Conservation (phyloP, 2,329 filamentous ascomycete species). For the Hymenoscyphus infarciens region DNA sequence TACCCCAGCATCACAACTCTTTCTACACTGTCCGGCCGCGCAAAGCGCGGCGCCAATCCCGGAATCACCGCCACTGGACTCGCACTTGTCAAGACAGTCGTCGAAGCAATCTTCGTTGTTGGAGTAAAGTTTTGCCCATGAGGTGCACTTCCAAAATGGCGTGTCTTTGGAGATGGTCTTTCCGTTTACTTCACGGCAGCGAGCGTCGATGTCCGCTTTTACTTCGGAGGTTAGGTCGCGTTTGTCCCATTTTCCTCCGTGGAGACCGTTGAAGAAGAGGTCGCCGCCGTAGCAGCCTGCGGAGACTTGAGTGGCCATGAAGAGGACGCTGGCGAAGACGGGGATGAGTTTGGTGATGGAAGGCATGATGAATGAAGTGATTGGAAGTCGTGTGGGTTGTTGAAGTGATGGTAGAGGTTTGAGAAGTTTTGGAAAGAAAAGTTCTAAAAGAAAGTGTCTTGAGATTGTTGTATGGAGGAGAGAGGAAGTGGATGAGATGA, state of each 20-base stretch:
- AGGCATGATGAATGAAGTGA: background rate
- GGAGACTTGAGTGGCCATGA: background rate
- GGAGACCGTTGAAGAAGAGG: background rate
- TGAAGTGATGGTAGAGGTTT: background rate
- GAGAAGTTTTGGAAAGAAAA: background rate
- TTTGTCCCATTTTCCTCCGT: background rate
- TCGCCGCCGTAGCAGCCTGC: background rate
- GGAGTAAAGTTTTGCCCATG: background rate
- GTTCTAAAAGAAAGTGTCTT: background rate
- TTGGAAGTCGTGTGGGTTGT: background rate
- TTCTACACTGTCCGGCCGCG: background rate
- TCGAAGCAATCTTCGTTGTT: background rate
- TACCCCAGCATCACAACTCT: background rate
- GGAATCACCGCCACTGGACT: background rate
- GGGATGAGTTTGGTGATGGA: background rate
- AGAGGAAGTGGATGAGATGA: background rate
- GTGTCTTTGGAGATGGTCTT: background rate
- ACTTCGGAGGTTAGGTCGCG: background rate
- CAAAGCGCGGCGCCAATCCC: background rate
- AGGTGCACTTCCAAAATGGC: background rate
- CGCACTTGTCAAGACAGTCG: background rate
- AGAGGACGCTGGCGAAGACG: conserved; percentile 1
- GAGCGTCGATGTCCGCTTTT: background rate
- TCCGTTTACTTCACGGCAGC: background rate
- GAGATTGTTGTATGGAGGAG: background rate